phyloP scores from a whole-genome alignment of 805 yeast genomes.

The Danielozyma ontarioensis region DNA sequence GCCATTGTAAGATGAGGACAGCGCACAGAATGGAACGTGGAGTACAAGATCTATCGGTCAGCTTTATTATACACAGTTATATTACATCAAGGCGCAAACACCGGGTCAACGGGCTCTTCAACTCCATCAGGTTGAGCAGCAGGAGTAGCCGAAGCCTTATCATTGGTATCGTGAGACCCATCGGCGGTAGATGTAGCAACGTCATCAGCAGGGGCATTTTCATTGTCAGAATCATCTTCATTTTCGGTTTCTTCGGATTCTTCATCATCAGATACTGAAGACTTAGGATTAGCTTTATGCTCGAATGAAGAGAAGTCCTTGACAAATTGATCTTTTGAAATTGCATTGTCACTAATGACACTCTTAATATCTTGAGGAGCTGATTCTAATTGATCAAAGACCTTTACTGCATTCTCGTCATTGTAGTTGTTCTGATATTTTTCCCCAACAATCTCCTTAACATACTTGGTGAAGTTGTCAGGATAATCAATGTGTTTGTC shows the following conservation, averaged over 20 bases:
- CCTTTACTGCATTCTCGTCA: neutral
- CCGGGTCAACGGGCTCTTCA: slow-evolving; percentile 18
- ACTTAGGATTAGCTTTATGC: neutral
- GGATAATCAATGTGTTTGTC: neutral
- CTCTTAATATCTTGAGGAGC: neutral
- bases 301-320: neutral
- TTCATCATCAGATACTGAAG: neutral
- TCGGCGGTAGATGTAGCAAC: slow-evolving; percentile 1
- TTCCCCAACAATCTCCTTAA: neutral
- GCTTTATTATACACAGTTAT: too few species aligned
- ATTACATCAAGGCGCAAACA: slow-evolving; percentile 17
- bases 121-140: slow-evolving; percentile 4
- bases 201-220: slow-evolving; percentile 5
- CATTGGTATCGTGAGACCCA: neutral
- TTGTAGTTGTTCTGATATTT: neutral
- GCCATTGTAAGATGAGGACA: too few species aligned
- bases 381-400: neutral
- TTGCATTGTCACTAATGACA: neutral
- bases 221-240: slow-evolving; percentile 3
- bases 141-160: neutral
- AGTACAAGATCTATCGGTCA: too few species aligned
- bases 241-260: slow-evolving; percentile 2
- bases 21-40: too few species aligned
- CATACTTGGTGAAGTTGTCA: neutral
- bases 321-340: neutral